Conservation (phyloP, 352 stramenopile species). For the Globisporangium uncinulatum region DNA sequence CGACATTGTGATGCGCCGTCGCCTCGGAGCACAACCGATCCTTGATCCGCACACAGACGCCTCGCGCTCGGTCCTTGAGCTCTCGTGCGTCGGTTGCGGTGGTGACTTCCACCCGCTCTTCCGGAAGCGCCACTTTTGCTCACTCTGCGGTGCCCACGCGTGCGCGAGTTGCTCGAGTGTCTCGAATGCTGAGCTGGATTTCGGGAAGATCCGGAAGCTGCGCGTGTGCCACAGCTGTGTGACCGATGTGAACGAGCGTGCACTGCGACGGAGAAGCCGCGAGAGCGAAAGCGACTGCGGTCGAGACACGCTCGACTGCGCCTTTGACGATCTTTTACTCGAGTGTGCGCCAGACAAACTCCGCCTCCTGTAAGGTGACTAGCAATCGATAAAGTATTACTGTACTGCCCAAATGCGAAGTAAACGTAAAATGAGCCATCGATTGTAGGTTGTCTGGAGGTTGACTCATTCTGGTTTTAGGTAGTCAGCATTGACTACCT, state of each 20-base stretch:
- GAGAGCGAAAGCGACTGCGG: not conserved
- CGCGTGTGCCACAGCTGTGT: constrained; percentile 11
- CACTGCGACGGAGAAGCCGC: not conserved
- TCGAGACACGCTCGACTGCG: constrained; percentile 2
- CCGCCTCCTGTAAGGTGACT: too few relatives aligned
- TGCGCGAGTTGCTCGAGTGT: constrained; percentile 13
- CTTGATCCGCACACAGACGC: constrained; percentile 8
- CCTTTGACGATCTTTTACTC: constrained; percentile 3
- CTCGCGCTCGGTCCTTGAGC: constrained; percentile 9
- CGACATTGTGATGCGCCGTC: constrained; percentile 8
- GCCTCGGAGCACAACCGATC: constrained; percentile 8
- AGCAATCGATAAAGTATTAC: too few relatives aligned
- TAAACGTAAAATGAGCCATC: not conserved
- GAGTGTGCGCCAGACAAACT: not conserved
- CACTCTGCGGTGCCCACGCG: constrained; percentile 10
- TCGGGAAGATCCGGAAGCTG: constrained; percentile 7
- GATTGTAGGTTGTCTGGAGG: not conserved
- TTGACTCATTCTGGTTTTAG: not conserved
- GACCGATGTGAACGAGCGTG: not conserved
- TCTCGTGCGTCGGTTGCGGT: constrained; percentile 13
- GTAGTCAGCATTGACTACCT: not conserved
- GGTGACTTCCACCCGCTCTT: constrained; percentile 13
- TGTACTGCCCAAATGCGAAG: too few relatives aligned
- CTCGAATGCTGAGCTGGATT: constrained; percentile 8
- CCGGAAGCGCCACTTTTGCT: constrained; percentile 14